Base-by-base conservation (phyloP, 768 basidiomycete genomes). In the Rhodocollybia butyracea region DNA sequence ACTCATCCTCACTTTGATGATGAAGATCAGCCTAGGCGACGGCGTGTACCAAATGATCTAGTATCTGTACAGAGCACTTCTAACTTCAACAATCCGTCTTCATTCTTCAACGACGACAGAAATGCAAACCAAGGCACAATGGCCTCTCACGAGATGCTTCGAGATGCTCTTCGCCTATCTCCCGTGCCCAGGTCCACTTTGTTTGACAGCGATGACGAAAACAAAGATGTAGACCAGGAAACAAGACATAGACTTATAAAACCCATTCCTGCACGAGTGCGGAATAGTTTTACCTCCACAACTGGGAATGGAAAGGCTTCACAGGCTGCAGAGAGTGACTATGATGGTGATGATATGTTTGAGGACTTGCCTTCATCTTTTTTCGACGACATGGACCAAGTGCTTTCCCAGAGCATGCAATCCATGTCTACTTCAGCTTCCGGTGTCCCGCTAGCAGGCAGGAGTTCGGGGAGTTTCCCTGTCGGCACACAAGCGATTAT, bases 321-420 rank as follows among this genome's bases (percentile, higher is more conserved):
- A 61, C 12, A 68, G 68, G 54, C 72, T 70, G 45, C 69, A 71
- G 71, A 74, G 29, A 62, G 68, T 26, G 67, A 70, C 42, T 65
- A 68, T 29, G 61, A 67, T 67, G n/a, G n/a, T n/a, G 12, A 60
- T 76, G 41, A 69, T 27, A 75, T 45, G 76, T 72, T 54, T 22
- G 43, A 54, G 13, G 32, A 54, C 11, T 19, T 46, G 19, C 39
- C 39, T 24, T 42, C 51, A 5, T 68, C 61, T 12, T 71, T 81
- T 56, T 63, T 78, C 21, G 73, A 70, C 58, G 73, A 74, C 56
- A 59, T 75, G 3, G 70, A 73, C 46, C 58, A 65, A 57, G 66
- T 60, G 30, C 56, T 68, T 34, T 54, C 62, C 66, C 43, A 34
- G 31, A 5, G 45, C 39, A 64, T 43, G 41, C 31, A 42, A 42